Percentiles rank a stretch among this genome's conserved stretches.
phyloP scores from a whole-genome alignment of 208 protist species.

The Angomonas ambiguus region DNA sequence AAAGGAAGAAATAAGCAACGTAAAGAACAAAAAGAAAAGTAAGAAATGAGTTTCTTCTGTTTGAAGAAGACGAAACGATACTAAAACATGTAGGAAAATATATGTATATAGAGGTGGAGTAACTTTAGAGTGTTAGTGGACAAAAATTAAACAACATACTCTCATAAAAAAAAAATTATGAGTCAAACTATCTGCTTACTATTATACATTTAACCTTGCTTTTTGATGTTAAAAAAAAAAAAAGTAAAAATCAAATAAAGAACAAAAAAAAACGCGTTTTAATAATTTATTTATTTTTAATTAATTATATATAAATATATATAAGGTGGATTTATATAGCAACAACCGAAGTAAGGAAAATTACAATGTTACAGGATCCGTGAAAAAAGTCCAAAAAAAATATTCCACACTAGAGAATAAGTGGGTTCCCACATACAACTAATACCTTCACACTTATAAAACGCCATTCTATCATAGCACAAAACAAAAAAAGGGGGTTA shows the following conservation, averaged over 20 bases:
- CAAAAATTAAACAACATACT: background rate
- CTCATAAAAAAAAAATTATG: background rate
- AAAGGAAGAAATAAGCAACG: background rate
- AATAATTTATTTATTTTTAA: background rate
- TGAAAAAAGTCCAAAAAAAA: slow-evolving; percentile 1
- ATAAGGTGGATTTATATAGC: background rate
- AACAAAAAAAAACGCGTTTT: background rate
- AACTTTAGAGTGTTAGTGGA: too few relatives aligned
- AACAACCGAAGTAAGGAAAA: too few relatives aligned
- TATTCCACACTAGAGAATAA: background rate
- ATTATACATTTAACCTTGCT: background rate
- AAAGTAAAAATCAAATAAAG: background rate
- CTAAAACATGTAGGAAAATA: background rate
- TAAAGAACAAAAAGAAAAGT: background rate
- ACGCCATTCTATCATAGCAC: too few relatives aligned
- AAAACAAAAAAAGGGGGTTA: background rate
- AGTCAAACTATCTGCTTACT: background rate
- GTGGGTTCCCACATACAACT: too few relatives aligned
- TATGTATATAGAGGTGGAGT: too few relatives aligned
- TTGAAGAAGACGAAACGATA: background rate
- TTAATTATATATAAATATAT: background rate
- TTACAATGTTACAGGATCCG: background rate
- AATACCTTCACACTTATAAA: too few relatives aligned
- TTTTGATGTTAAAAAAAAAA: background rate
- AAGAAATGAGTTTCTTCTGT: background rate